Evolutionary conservation across 148 eudicot species (phyloP), one percentile per base, ranked within the genome.

Genomic region (Selenicereus undatus): DNA sequence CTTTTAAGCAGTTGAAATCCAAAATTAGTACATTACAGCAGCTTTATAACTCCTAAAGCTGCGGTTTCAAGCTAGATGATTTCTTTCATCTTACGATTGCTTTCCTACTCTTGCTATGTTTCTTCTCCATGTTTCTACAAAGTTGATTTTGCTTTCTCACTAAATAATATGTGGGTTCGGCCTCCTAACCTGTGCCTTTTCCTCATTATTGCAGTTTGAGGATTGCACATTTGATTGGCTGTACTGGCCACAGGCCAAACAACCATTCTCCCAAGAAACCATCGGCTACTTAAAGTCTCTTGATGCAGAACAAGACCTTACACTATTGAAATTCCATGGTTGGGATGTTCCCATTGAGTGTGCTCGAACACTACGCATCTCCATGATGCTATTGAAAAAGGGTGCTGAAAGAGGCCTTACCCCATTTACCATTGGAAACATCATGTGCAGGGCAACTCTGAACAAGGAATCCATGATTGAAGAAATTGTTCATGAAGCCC

Each of bases 161-260:
- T 36, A 36, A 36, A 36, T 36, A 36, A 36, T 36, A 36, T 36
- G 39, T 36, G 39, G 60, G 16, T 17, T 54, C 8, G 6, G 62
- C 22, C 7, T 56, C 22, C 22, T 54, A 13, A 52, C 68, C 62
- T 14, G n/a, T 50, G 17, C 13, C 8, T 58, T 43, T 26, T 22
- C 52, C 58, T 66, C 62, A 11, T 69, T 12, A 62, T 78, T 64
- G 73, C 87, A 91, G 94, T 91, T 90, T 78, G 94, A 91, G 83
- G 94, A 91, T 81, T 89, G 92, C 84, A 90, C 94, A 70, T 88
- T 91, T 80, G 92, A 91, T 76, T 90, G 94, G 94, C 85, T 91
- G 26, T 87, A 90, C 83, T 91, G 94, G 93, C 94, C 94, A 60
- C 94, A 91, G 77, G 91, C 95, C 36, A 85, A 85, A 1, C 80